phyloP scores from a whole-genome alignment of 345 rosid genomes.

The Citrus trifoliata region DNA sequence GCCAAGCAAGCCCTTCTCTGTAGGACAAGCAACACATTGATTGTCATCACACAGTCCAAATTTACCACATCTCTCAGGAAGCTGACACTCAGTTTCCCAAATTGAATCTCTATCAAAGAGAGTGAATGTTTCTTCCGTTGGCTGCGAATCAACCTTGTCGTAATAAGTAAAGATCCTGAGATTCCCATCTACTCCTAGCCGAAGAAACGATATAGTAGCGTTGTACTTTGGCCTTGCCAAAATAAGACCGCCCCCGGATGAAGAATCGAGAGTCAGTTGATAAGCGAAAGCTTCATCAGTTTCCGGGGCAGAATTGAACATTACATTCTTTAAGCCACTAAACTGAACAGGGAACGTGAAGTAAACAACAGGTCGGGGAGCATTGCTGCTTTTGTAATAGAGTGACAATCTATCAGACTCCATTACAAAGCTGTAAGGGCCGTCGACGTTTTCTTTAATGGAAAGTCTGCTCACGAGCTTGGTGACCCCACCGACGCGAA shows the following conservation, averaged over 20 bases:
- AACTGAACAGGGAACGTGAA: background rate
- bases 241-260: background rate
- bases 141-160: slow-evolving; percentile 28
- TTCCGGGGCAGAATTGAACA: slow-evolving; percentile 21
- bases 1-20: slow-evolving; percentile 27
- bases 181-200: slow-evolving; percentile 54
- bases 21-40: slow-evolving; percentile 31
- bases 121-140: slow-evolving; percentile 30
- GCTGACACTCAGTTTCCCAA: slow-evolving; percentile 30
- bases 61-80: slow-evolving; percentile 31
- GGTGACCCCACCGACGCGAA: slow-evolving; percentile 11
- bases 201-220: slow-evolving; percentile 32
- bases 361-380: slow-evolving; percentile 30
- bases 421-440: slow-evolving; percentile 57
- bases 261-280: slow-evolving; percentile 5
- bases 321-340: slow-evolving; percentile 10
- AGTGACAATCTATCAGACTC: slow-evolving; percentile 35
- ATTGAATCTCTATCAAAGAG: slow-evolving; percentile 21
- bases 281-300: slow-evolving; percentile 21
- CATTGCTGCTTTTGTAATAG: slow-evolving; percentile 29
- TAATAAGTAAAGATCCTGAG: slow-evolving; percentile 38
- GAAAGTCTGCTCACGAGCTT: slow-evolving; percentile 58
- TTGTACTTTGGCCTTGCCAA: slow-evolving; percentile 37
- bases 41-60: slow-evolving; percentile 30
- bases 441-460: slow-evolving; percentile 23